Evolutionary conservation across 1,139 yeast species (phyloP), one percentile per base, ranked within the genome.

Genomic region (Tardiomyces depauwii): DNA sequence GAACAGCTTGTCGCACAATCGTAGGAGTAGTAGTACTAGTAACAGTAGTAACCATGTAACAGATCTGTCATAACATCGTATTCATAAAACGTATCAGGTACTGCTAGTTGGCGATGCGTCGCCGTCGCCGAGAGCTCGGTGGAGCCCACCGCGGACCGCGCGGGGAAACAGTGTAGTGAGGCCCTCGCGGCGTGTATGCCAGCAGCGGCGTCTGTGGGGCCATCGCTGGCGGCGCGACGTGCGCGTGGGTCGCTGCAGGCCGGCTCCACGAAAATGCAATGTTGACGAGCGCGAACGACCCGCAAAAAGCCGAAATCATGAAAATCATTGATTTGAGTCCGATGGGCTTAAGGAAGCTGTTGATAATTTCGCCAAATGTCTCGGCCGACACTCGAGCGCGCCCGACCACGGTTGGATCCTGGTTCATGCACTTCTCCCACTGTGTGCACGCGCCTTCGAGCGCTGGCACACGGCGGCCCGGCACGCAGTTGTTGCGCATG

Each of bases 401-500:
- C 4, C 91, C 93, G n/a, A 88, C 77, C 7, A 77, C 69, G 40
- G 77, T 76, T 13, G 96, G 95, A 55, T 89, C 94, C 50, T 87
- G 72, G 55, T 80, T 78, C 95, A 85, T 88, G 63, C 98, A 91
- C 51, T 73, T 75, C 51, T 78, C 82, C 94, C 95, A 86, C 40
- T 70, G 68, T 30, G 74, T 69, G 62, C 98, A 91, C 18, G 77
- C 72, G n/a, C 67, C 64, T 54, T 83, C 88, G 27, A 88, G 63
- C 0, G 88, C 91, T 1, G 95, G 96, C 1, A 76, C 77, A 10
- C 74, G 67, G 50, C 60, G 56, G 1, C 62, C 68, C 2, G 71
- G 71, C 50, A 71, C 63, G 59, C 98, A 91, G 55, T 81, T 76
- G 63, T 91, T 89, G 36, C 81, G 65, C 21, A 75, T 62, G 61